Evolutionary conservation across 257 asterid species (phyloP), one percentile per base, ranked within the genome.

Genomic region (Solanum etuberosum): DNA sequence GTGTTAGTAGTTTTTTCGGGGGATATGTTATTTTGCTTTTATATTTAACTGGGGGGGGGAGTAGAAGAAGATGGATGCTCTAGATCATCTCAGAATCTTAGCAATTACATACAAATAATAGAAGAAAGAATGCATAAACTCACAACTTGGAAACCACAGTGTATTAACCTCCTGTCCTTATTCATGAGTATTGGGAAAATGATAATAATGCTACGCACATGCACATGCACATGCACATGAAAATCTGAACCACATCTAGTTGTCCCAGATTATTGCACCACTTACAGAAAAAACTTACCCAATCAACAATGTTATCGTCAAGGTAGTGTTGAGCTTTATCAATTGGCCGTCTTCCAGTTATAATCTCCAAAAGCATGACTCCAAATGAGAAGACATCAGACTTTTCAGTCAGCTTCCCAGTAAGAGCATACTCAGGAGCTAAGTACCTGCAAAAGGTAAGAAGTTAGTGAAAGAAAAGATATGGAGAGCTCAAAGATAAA

Each of bases 391-490:
- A 96, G 89, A 96, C 96, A 77, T 95, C 98, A 35, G 98, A 94
- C 84, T 94, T 96, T 76, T 94, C 96, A 2, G 98, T 96, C 85
- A 96, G 90, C 86, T 96, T 96, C 87, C 99, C 99, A 37, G 98
- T 94, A 35, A 95, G 98, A 87, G 99, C 99, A 93, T 94, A 96
- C 89, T 95, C 99, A 37, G 98, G 99, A 85, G 99, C 98, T 92
- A 96, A 91, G 91, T 95, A 95, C 83, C 99, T 96, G 97, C 90
- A 54, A 18, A 18, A 86, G 57, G 59, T 71, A 34, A 46, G 72
- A 48, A 13, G 72, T 48, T 12, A 43, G 13, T 34, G 43, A 86
- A 71, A 13, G 83, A 71, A 46, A 86, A 46, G 38, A 13, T 5
- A 70, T 7, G 65, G 16, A 34, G 65, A 74, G 23, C 25, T 43